These are phyloP conservation scores for Thalassiosira profunda DNA, from an alignment of 108 stramenopile species.

Conservation along the genomic window DNA sequence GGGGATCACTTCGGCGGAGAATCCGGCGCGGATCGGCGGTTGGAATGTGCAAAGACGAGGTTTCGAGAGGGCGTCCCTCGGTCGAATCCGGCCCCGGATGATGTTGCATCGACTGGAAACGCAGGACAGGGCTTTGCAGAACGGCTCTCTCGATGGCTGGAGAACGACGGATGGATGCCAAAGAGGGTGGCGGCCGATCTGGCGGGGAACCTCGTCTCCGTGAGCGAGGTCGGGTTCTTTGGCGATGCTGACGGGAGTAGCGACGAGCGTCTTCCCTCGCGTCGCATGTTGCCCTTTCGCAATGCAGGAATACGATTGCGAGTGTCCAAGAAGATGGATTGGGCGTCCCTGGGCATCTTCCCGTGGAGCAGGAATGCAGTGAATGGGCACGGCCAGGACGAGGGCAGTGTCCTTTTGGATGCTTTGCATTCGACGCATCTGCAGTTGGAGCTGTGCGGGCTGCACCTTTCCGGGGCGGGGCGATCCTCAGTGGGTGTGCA, in stretches of 20 bases:
- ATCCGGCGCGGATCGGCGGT: constrained; percentile 16
- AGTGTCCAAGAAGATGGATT: constrained; percentile 45
- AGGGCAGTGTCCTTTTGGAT: too few species aligned
- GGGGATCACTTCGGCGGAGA: constrained; percentile 1
- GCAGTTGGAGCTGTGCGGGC: constrained; percentile 33
- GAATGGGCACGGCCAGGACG: too few species aligned
- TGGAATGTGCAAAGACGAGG: constrained; percentile 14
- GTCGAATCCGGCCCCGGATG: neutral
- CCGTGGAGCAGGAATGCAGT: constrained; percentile 47
- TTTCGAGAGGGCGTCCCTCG: constrained; percentile 12
- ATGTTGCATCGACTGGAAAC: neutral
- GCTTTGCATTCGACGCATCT: too few species aligned
- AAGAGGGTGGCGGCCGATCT: constrained; percentile 20
- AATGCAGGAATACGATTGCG: constrained; percentile 35
- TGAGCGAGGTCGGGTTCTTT: constrained; percentile 37
- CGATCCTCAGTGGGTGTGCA: constrained; percentile 16
- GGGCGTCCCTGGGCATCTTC: constrained; percentile 40
- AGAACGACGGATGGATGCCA: constrained; percentile 53
- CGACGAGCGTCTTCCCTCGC: too few species aligned
- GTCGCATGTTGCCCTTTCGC: neutral
- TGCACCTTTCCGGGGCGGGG: constrained; percentile 22
- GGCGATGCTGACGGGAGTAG: neutral
- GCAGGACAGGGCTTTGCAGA: neutral
- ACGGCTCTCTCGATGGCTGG: constrained; percentile 30
- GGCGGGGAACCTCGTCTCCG: constrained; percentile 35